Conservation (phyloP, 306 rosid genomes). For the Neltuma alba region DNA sequence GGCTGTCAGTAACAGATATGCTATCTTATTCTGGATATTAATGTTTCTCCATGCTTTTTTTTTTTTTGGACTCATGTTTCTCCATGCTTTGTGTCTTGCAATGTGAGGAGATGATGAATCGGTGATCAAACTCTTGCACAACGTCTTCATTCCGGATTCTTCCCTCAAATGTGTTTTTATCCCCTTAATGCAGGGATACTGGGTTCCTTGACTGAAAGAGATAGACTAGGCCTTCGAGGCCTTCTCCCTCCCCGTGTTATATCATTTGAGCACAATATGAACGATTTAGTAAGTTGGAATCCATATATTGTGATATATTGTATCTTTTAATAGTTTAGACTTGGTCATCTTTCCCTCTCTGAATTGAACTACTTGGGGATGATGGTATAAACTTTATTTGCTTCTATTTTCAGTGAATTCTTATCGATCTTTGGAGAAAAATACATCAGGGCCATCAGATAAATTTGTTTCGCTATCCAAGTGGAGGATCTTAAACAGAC, state of each 20-base stretch:
- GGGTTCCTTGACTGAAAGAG: slow-evolving; percentile 95
- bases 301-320: slow-evolving; percentile 19
- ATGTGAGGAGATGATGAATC: slow-evolving; percentile 28
- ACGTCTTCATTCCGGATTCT: slow-evolving; percentile 20
- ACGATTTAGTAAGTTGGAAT: slow-evolving; percentile 76
- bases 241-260: slow-evolving; percentile 97
- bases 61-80: too few relatives aligned
- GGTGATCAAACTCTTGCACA: not conserved
- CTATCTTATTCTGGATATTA: not conserved
- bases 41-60: too few relatives aligned
- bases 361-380: slow-evolving; percentile 8
- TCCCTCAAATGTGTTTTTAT: not conserved
- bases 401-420: slow-evolving; percentile 73
- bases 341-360: slow-evolving; percentile 18
- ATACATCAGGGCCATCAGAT: slow-evolving; percentile 75
- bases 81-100: slow-evolving; percentile 22
- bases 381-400: not conserved
- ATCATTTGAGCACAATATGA: slow-evolving; percentile 97
- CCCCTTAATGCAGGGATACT: slow-evolving; percentile 77
- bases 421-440: slow-evolving; percentile 89
- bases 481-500: slow-evolving; percentile 97
- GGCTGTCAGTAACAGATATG: not conserved
- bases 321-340: slow-evolving; percentile 4
- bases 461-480: slow-evolving; percentile 77
- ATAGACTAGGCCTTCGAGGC: slow-evolving; percentile 96